Percentiles rank a stretch among this genome's conserved stretches.
Evolutionary conservation across 306 rosid genomes (phyloP).

Genomic region (Sesbania bispinosa): DNA sequence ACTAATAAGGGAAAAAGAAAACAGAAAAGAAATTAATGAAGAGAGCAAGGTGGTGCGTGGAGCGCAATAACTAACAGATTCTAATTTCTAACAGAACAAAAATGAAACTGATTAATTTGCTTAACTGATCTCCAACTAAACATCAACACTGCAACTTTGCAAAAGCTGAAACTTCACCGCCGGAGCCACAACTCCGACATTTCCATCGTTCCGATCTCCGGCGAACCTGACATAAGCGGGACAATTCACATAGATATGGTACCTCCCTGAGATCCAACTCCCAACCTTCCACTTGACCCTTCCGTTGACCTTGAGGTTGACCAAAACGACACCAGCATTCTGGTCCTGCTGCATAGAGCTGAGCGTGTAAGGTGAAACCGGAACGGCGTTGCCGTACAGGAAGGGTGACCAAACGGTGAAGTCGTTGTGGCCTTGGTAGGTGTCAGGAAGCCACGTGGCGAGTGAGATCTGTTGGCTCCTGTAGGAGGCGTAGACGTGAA

Average conservation of each 20-base stretch:
- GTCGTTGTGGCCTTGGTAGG: constrained; percentile 70
- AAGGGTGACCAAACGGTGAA: constrained; percentile 71
- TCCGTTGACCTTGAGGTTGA: constrained; percentile 55
- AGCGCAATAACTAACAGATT: not conserved
- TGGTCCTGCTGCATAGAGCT: constrained; percentile 44
- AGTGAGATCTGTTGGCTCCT: constrained; percentile 59
- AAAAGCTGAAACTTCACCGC: constrained; percentile 52
- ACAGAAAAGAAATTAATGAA: not conserved
- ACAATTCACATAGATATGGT: constrained; percentile 56
- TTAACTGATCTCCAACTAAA: not conserved
- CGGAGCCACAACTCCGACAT: constrained; percentile 28
- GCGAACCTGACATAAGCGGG: constrained; percentile 59
- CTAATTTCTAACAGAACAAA: no score
- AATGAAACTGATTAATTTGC: not conserved
- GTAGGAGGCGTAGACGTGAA: constrained; percentile 51
- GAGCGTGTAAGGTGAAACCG: constrained; percentile 48
- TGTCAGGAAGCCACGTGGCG: constrained; percentile 37
- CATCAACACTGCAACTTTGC: constrained; percentile 65
- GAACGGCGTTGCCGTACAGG: constrained; percentile 41
- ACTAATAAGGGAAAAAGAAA: not conserved
- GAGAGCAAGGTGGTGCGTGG: not conserved
- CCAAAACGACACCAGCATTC: constrained; percentile 36
- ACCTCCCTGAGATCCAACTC: constrained; percentile 60
- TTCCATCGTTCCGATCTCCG: constrained; percentile 10
- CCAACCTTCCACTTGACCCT: constrained; percentile 79